Base-by-base conservation (phyloP, 371 early-diverging fungal genomes). In the Circinella minor region DNA sequence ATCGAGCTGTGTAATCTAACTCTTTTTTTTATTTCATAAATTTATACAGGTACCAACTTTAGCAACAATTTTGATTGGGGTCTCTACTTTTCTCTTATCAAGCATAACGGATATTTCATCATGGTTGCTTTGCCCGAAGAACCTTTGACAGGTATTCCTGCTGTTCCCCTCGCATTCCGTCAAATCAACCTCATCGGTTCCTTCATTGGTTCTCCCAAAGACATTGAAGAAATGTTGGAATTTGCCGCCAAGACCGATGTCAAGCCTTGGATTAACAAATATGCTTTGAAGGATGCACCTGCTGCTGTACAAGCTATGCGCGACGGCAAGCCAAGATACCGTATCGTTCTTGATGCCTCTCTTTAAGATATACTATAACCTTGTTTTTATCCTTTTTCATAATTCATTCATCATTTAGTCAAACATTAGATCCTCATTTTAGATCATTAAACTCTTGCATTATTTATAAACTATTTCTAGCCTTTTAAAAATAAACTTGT, bases 211-310 rank as follows among this genome's bases (percentile, higher is more conserved):
- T 83, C 86, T 13, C 81, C 76, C 37, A 54, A 73, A 1, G 75
- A 74, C 4, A 80, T 92, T 37, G 74, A 81, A 55, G 89, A 89
- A 62, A 92, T 90, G 85, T 80, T 95, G 14, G 81, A 86, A 36
- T 91, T 93, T 78, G 92, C 94, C 3, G 86, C 84, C 64, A 74
- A 89, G 71, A 81, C 87, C 55, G 72, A 83, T 59, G 86, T 94
- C 63, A 73, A 79, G 55, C 91, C 93, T 15, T 86, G 86, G 82
- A 82, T 93, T 67, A 85, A 93, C 77, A 81, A 79, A 72, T 77
- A 85, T 66, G 80, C 88, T 34, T 89, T 93, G 83, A 74, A 70
- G 48, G 73, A 90, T n/a, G 79, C 80, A 63, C 92, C 92, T 72
- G 79, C 82, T 36, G 90, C 89, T 37, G 76, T 92, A 54, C 76